phyloP scores from a whole-genome alignment of 352 stramenopile genomes.

The Globisporangium nodosum region DNA sequence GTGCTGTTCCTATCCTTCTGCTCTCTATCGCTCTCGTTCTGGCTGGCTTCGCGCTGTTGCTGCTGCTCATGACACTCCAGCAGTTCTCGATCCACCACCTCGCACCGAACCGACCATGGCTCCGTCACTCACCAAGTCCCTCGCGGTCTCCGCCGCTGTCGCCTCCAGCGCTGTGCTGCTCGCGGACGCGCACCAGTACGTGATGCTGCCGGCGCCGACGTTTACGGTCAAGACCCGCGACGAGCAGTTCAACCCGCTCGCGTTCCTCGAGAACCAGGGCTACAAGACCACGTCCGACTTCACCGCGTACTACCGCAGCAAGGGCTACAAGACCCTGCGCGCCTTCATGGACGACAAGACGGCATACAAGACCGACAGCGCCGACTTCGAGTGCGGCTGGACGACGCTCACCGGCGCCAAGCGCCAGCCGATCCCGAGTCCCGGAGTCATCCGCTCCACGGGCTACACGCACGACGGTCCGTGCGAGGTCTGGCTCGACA shows the following conservation, averaged over 20 bases:
- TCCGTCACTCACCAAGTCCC: slow-evolving; percentile 12
- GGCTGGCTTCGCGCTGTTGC: neutral
- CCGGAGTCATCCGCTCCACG: slow-evolving; percentile 23
- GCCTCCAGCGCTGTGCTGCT: slow-evolving; percentile 15
- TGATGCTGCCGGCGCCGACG: slow-evolving; percentile 30
- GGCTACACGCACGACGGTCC: slow-evolving; percentile 46
- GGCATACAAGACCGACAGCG: slow-evolving; percentile 9
- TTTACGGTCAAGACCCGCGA: slow-evolving; percentile 28
- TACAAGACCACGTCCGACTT: slow-evolving; percentile 37
- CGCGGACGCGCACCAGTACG: slow-evolving; percentile 25
- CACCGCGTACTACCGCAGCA: slow-evolving; percentile 16
- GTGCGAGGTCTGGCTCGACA: slow-evolving; percentile 41
- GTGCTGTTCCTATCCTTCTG: neutral
- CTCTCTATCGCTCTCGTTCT: neutral
- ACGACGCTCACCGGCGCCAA: slow-evolving; percentile 18
- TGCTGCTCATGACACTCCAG: neutral
- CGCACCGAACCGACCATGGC: neutral
- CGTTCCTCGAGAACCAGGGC: slow-evolving; percentile 44
- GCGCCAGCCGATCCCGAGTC: slow-evolving; percentile 22
- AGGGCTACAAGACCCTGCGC: slow-evolving; percentile 11
- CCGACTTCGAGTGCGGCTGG: slow-evolving; percentile 31
- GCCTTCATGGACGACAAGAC: slow-evolving; percentile 15
- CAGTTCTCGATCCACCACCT: slow-evolving; percentile 2
- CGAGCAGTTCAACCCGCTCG: slow-evolving; percentile 37
- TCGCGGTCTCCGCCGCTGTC: slow-evolving; percentile 19